These are phyloP conservation scores for Podospora bellae-mahoneyi DNA, from an alignment of 495 filamentous ascomycete genomes.

Conservation along the genomic window DNA sequence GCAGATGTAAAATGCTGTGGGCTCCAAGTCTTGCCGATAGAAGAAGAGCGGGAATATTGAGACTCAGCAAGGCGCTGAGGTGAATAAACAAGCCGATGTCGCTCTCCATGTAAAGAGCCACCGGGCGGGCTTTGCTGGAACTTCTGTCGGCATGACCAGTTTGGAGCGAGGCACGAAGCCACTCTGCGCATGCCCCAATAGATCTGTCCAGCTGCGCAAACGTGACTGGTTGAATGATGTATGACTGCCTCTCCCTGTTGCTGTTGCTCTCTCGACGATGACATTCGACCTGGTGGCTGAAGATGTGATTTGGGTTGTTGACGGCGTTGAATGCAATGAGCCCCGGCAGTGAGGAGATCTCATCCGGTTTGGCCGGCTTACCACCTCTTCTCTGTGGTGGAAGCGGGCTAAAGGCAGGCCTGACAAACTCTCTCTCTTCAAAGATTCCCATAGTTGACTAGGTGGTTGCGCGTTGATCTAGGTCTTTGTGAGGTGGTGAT, in stretches of 20 bases:
- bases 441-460: neutral
- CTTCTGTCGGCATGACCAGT: neutral
- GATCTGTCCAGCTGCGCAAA: neutral
- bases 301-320: neutral
- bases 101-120: neutral
- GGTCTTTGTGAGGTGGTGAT: neutral
- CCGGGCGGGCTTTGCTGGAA: neutral
- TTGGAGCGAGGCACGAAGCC: neutral
- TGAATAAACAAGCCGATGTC: neutral
- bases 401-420: neutral
- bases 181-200: neutral
- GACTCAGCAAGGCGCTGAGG: neutral
- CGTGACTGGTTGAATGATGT: neutral
- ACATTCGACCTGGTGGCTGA: neutral
- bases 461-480: neutral
- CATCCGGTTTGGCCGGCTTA: neutral
- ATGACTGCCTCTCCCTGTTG: neutral
- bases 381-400: neutral
- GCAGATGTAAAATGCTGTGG: neutral
- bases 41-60: neutral
- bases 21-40: neutral
- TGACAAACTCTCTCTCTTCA: neutral
- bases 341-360: neutral
- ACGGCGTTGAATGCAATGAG: neutral
- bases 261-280: neutral